A percentile compares a stretch with the other conserved stretches of the same genome.
phyloP scores from a whole-genome alignment of 2,329 filamentous ascomycete genomes.

The Alternaria angustiovoidea region DNA sequence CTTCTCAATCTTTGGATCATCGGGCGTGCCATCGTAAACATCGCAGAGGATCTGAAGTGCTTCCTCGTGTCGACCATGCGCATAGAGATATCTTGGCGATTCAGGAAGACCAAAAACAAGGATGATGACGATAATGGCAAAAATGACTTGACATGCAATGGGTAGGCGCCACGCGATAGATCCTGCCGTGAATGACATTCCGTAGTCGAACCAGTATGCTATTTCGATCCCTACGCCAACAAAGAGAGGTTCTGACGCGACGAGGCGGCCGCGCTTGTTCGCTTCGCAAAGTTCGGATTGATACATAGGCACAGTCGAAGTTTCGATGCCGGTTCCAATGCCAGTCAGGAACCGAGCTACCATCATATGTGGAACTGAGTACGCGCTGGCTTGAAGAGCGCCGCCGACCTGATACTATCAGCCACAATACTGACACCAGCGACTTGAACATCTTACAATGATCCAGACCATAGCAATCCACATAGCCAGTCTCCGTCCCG shows the following conservation, averaged over 20 bases:
- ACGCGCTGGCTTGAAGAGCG: constrained; percentile 48
- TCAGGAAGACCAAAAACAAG: constrained; percentile 51
- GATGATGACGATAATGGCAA: constrained; percentile 53
- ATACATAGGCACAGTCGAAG: constrained; percentile 62
- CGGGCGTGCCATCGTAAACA: constrained; percentile 56
- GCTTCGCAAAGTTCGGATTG: constrained; percentile 62
- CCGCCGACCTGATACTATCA: constrained; percentile 42
- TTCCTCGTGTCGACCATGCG: constrained; percentile 53
- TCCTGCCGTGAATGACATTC: constrained; percentile 52
- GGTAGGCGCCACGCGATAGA: constrained; percentile 58
- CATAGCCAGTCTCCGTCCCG: constrained; percentile 49
- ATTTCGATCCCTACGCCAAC: constrained; percentile 58
- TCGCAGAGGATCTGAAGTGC: constrained; percentile 60
- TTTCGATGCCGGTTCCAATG: constrained; percentile 64
- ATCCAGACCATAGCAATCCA: constrained; percentile 56
- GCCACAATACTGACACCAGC: neutral
- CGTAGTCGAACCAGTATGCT: constrained; percentile 55
- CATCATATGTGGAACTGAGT: constrained; percentile 56
- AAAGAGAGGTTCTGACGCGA: constrained; percentile 63
- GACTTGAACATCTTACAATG: constrained; percentile 27
- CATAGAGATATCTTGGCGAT: constrained; percentile 38
- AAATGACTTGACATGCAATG: constrained; percentile 57
- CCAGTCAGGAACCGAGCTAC: constrained; percentile 61
- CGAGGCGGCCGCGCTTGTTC: constrained; percentile 65
- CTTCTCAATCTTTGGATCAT: constrained; percentile 63